Evolutionary conservation across 1,284 basidiomycete species (phyloP), one percentile per base, ranked within the genome.

Genomic region (Papiliotrema flavescens): DNA sequence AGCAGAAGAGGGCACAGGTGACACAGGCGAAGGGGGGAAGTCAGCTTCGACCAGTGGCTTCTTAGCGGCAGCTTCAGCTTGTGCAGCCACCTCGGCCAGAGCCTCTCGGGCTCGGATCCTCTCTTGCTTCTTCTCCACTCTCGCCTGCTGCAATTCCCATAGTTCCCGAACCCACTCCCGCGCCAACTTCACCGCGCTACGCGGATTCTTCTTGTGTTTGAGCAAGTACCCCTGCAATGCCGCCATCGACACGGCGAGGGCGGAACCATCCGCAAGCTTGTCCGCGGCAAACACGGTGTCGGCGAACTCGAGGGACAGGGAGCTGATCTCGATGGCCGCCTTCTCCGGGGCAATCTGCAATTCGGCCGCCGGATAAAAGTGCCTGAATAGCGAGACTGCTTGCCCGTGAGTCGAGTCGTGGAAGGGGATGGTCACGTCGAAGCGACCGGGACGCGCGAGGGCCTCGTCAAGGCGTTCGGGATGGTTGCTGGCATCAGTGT

Each of bases 221-320:
- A 73, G 57, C 35, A 74, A 80, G 72, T 89, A 90, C 2, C 88
- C 89, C 78, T 92, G 90, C 58, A 92, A 80, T 47, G 83, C 81
- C 15, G 89, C 89, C 59, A 91, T 89, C 64, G 88, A 89, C 49
- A 92, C 79, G n/a, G 44, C 42, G 86, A 43, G 87, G 87, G 36
- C 49, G 14, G 48, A 22, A 11, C 28, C 24, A 36, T 39, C 32
- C 6, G 15, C 19, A 22, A 36, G 19, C 15, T 13, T 17, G 34
- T 34, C 26, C 13, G n/a, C 13, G 26, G 50, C 14, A 24, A 51
- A 45, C 19, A 51, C 37, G 8, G 15, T 28, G 9, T 36, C 22
- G 4, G 43, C 37, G 35, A 51, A 51, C 14, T 36, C 14, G 4
- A 45, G 9, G 11, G 50, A 23, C 13, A 51, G 42, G 22, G 17